These are phyloP conservation scores for Cyberlindnera samutprakarnensis DNA, from an alignment of 805 yeast species.

Conservation along the genomic window DNA sequence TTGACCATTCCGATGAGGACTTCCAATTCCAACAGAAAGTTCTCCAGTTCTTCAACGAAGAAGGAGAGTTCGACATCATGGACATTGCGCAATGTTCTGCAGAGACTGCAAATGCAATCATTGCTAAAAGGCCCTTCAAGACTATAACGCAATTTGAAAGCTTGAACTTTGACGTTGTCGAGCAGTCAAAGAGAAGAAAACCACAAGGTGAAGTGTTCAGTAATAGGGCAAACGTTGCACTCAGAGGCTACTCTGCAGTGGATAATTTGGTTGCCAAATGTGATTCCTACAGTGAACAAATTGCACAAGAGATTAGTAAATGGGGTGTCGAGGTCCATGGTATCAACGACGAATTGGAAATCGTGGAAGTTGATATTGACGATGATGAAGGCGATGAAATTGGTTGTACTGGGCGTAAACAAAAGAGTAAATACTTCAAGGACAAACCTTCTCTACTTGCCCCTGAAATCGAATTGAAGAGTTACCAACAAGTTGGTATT, in stretches of 20 bases:
- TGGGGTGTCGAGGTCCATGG: constrained; percentile 88
- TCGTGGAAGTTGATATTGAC: constrained; percentile 40
- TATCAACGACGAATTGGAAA: constrained; percentile 53
- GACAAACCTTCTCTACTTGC: constrained; percentile 67
- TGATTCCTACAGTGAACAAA: constrained; percentile 63
- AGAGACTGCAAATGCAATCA: constrained; percentile 53
- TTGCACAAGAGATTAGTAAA: constrained; percentile 60
- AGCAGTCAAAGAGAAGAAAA: constrained; percentile 34
- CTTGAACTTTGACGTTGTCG: constrained; percentile 37
- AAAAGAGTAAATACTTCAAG: constrained; percentile 47
- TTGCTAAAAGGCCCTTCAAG: constrained; percentile 63
- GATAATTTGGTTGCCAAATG: constrained; percentile 86
- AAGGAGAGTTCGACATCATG: constrained; percentile 64
- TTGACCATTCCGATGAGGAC: constrained; percentile 9
- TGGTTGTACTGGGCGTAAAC: constrained; percentile 20
- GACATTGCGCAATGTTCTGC: constrained; percentile 74
- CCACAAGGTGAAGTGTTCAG: constrained; percentile 68
- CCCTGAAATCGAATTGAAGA: constrained; percentile 60
- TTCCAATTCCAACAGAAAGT: constrained; percentile 55
- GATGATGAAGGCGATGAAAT: constrained; percentile 27
- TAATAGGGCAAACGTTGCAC: constrained; percentile 58
- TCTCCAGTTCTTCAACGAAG: constrained; percentile 70
- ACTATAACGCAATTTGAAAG: constrained; percentile 53
- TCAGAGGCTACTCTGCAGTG: constrained; percentile 89
- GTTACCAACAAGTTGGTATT: constrained; percentile 94